Base-by-base conservation (phyloP, 208 protist genomes). In the Trypanosoma avium region DNA sequence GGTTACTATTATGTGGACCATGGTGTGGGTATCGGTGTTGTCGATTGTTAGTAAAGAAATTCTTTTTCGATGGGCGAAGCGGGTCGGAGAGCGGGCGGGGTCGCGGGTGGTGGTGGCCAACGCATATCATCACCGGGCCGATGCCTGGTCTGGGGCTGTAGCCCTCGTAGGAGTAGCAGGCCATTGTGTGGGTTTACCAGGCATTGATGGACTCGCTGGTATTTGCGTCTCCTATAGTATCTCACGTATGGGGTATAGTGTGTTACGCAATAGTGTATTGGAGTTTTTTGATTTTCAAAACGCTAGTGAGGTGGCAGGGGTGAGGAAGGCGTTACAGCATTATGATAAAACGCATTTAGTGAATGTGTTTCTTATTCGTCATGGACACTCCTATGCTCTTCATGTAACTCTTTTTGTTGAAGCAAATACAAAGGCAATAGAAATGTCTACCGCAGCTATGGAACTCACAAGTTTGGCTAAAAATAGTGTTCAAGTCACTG, bases 211-310 rank as follows among this genome's bases (percentile, higher is more conserved):
- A 15, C 10, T 92, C 10, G 86, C 90, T 5, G 90, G 90, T 4
- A 66, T 93, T 13, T 78, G 73, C 33, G 90, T 95, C 0, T 93
- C 90, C 4, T 67, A 79, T 3, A 88, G 80, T 32, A 92, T 95
- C 52, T 88, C 80, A 70, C 79, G 81, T 29, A 90, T 95, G 12
- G 90, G 90, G 15, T 93, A 88, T 68, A 36, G 43, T 6, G 61
- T 95, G 3, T 72, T 91, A 45, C 69, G 75, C 30, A 77, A 70
- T 26, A 77, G 81, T 33, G 50, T 93, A 3, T 56, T 92, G 9
- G 86, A 95, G 68, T 95, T 95, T 50, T 95, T 95, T 57, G 90
- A 95, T 53, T 88, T 72, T 73, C 90, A 95, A 57, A 77, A 70
- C 61, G 84, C 73, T 1, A 67, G 80, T 3, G 89, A 95, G 42